A percentile compares a stretch with the other conserved stretches of the same genome.
Evolutionary conservation across 768 basidiomycete species (phyloP).

Genomic region (Trametopsis cervina): DNA sequence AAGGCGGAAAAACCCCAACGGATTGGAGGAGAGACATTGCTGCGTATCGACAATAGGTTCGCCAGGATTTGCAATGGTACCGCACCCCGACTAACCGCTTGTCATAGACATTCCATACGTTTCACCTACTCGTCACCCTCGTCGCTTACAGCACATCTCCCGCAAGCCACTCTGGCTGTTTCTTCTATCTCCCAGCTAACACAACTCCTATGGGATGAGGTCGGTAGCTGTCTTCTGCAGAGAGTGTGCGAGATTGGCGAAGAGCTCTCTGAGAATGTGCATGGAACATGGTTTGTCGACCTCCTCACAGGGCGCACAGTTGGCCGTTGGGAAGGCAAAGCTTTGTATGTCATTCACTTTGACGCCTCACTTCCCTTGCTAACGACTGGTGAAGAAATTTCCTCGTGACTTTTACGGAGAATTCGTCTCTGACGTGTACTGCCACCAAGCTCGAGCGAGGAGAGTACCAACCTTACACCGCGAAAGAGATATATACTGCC

Average conservation of each 20-base stretch:
- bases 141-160: constrained; percentile 66
- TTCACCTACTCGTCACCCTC: constrained; percentile 76
- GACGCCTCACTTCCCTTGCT: neutral
- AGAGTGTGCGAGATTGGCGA: constrained; percentile 64
- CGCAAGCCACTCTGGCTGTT: constrained; percentile 70
- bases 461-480: constrained; percentile 31
- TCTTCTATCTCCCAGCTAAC: constrained; percentile 71
- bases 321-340: constrained; percentile 75
- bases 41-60: constrained; percentile 66
- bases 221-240: constrained; percentile 61
- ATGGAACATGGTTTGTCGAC: constrained; percentile 75
- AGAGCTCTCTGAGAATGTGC: constrained; percentile 40
- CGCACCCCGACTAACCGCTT: too few relatives aligned
- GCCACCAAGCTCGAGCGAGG: constrained; percentile 45
- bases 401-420: constrained; percentile 43
- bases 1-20: constrained; percentile 19
- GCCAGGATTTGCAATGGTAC: neutral
- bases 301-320: constrained; percentile 53
- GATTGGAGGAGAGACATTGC: constrained; percentile 64
- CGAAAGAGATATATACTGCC: constrained; percentile 35
- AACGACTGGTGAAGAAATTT: constrained; percentile 48
- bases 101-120: constrained; percentile 58
- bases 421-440: constrained; percentile 48
- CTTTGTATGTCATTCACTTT: constrained; percentile 46
- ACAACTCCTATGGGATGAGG: constrained; percentile 72